These are phyloP conservation scores for Saitozyma sp. DNA, from an alignment of 768 basidiomycete species.

Conservation along the genomic window DNA sequence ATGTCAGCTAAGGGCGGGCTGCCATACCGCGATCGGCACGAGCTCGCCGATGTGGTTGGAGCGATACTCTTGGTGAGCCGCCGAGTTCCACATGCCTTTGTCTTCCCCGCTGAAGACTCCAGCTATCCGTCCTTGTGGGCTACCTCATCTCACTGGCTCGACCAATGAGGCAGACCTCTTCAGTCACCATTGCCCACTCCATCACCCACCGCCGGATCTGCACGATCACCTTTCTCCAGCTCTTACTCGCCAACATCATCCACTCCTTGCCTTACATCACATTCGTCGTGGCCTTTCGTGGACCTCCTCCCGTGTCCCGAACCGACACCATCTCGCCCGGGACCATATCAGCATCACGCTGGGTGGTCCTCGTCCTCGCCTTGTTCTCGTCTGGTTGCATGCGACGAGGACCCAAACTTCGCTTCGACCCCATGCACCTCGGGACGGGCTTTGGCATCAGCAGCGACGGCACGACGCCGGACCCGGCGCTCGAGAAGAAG, in stretches of 20 bases:
- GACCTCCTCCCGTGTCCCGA: conserved; percentile 11
- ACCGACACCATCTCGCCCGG: background rate
- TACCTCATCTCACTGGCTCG: too few species aligned
- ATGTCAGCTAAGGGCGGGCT: too few species aligned
- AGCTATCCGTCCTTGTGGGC: too few species aligned
- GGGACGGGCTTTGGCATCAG: conserved; percentile 39
- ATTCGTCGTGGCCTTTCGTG: conserved; percentile 21
- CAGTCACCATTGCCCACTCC: too few species aligned
- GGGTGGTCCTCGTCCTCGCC: conserved; percentile 1
- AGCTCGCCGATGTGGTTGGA: conserved; percentile 4
- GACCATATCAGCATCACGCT: conserved; percentile 6
- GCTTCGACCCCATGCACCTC: conserved; percentile 26
- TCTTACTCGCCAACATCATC: conserved; percentile 11
- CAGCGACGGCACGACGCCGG: background rate
- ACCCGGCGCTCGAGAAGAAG: conserved; percentile 5
- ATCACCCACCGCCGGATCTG: conserved; percentile 23
- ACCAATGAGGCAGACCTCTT: too few species aligned
- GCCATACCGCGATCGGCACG: background rate
- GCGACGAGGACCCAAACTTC: conserved; percentile 40
- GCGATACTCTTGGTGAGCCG: conserved; percentile 1
- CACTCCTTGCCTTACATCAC: conserved; percentile 24
- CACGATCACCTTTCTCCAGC: conserved; percentile 15
- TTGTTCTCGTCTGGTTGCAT: conserved; percentile 32
- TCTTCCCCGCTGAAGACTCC: background rate
- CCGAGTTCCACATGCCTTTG: too few species aligned